Conservation (phyloP, 2,329 filamentous ascomycete species). For the Neoscytalidium dimidiatum region DNA sequence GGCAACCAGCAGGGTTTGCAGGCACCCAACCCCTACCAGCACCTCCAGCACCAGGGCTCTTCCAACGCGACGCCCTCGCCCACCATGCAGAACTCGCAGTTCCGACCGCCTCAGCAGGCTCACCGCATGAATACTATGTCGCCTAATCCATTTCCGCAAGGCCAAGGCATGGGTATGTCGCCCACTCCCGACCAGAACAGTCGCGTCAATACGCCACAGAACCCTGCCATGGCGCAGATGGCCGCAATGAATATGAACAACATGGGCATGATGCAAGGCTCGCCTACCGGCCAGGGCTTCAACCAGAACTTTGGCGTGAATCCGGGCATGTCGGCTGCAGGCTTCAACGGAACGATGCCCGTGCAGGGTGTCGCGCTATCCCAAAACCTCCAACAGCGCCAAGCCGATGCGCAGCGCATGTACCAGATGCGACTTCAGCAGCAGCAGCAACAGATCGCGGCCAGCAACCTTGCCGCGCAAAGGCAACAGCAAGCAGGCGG, state of each 20-base stretch:
- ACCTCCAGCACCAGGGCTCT: slow-evolving; percentile 78
- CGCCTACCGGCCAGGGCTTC: slow-evolving; percentile 37
- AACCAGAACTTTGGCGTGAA: slow-evolving; percentile 40
- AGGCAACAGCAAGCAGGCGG: slow-evolving; percentile 39
- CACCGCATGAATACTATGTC: slow-evolving; percentile 82
- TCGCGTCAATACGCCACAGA: slow-evolving; percentile 69
- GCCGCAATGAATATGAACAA: slow-evolving; percentile 42
- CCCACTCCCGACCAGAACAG: slow-evolving; percentile 66
- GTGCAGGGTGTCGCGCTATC: slow-evolving; percentile 49
- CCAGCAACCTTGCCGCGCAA: slow-evolving; percentile 41
- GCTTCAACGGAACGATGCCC: slow-evolving; percentile 48
- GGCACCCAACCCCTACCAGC: slow-evolving; percentile 73
- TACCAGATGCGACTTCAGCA: slow-evolving; percentile 83
- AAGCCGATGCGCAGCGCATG: slow-evolving; percentile 71
- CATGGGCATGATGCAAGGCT: slow-evolving; percentile 32
- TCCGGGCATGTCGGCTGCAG: slow-evolving; percentile 28
- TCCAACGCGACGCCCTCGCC: slow-evolving; percentile 88
- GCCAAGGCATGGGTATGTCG: slow-evolving; percentile 72
- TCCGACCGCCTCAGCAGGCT: slow-evolving; percentile 67
- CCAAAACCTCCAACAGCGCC: slow-evolving; percentile 50
- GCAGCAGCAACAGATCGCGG: slow-evolving; percentile 65
- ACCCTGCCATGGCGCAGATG: slow-evolving; percentile 49
- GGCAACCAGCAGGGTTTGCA: slow-evolving; percentile 55
- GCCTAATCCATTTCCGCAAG: slow-evolving; percentile 84
- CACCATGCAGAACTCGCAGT: slow-evolving; percentile 81